Percentiles rank a stretch among this genome's conserved stretches.
Conservation (phyloP, 2,329 filamentous ascomycete genomes). For the Neofusicoccum kwambonambiense region DNA sequence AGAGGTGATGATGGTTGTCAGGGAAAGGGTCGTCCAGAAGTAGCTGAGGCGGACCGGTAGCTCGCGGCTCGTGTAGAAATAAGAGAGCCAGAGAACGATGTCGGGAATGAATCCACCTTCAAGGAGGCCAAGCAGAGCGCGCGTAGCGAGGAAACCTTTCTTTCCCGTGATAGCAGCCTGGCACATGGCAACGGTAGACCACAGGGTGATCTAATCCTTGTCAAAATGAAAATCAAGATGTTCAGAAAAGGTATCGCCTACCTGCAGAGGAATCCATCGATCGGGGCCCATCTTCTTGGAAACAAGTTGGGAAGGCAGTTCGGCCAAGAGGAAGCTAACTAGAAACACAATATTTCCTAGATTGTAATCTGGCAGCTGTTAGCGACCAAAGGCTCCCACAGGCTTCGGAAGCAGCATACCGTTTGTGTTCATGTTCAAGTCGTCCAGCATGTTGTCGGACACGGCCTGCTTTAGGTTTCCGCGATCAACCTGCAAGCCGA, state of each 20-base stretch:
- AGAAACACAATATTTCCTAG: constrained; percentile 26
- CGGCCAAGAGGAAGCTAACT: constrained; percentile 47
- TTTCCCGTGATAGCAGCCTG: constrained; percentile 37
- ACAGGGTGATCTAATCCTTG: constrained; percentile 27
- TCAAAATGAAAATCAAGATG: not conserved
- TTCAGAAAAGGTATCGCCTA: too few relatives aligned
- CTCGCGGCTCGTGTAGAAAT: constrained; percentile 43
- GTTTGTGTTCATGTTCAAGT: constrained; percentile 31
- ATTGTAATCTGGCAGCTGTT: constrained; percentile 18
- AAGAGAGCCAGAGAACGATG: constrained; percentile 42
- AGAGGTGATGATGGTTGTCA: constrained; percentile 38
- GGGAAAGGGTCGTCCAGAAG: constrained; percentile 44
- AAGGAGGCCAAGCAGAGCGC: constrained; percentile 41
- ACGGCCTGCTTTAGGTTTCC: constrained; percentile 48
- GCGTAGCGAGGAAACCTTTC: constrained; percentile 38
- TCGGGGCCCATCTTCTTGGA: constrained; percentile 54
- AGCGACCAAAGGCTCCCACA: not conserved
- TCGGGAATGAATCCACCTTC: constrained; percentile 37
- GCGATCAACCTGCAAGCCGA: constrained; percentile 47
- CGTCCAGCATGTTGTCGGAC: constrained; percentile 39
- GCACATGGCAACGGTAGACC: constrained; percentile 36
- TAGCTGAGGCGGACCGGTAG: constrained; percentile 43
- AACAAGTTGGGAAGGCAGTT: constrained; percentile 51
- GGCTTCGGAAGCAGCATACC: not conserved
- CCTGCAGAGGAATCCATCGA: constrained; percentile 37